Conservation (phyloP, 306 rosid species). For the Myrica gale region DNA sequence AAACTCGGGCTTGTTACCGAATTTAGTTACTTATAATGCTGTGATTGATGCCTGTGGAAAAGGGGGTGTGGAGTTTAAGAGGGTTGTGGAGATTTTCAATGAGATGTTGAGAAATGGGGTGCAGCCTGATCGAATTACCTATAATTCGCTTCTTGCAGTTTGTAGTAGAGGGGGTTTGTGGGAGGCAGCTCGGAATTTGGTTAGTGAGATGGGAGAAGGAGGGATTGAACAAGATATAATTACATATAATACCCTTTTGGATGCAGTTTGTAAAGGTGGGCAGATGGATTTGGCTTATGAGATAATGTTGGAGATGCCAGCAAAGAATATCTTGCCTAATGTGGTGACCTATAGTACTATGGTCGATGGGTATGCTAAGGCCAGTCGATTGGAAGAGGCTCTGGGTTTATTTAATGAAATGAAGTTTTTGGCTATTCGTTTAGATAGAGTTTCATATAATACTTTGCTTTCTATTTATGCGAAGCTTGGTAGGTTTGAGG, state of each 20-base stretch:
- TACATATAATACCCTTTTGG: conserved; percentile 81
- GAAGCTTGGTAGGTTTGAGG: conserved; percentile 79
- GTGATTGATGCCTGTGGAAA: conserved; percentile 86
- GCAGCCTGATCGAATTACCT: conserved; percentile 76
- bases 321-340: conserved; percentile 57
- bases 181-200: conserved; percentile 67
- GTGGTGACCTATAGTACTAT: conserved; percentile 85
- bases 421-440: conserved; percentile 55
- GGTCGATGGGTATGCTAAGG: conserved; percentile 91
- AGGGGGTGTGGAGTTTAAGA: conserved; percentile 62
- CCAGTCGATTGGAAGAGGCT: conserved; percentile 72
- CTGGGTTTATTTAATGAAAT: conserved; percentile 59
- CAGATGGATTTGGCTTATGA: conserved; percentile 71
- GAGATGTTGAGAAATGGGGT: conserved; percentile 60
- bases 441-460: conserved; percentile 83
- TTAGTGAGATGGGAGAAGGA: conserved; percentile 61
- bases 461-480: conserved; percentile 74
- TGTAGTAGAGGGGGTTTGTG: conserved; percentile 78
- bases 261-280: conserved; percentile 84
- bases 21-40: conserved; percentile 81
- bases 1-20: conserved; percentile 63
- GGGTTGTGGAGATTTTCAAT: conserved; percentile 62
- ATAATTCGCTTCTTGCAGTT: conserved; percentile 74
- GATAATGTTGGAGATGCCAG: conserved; percentile 69
- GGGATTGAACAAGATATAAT: conserved; percentile 70